Percentiles rank a stretch among this genome's conserved stretches.
phyloP scores from a whole-genome alignment of 1,284 basidiomycete genomes.

The Bjerkandera adusta region DNA sequence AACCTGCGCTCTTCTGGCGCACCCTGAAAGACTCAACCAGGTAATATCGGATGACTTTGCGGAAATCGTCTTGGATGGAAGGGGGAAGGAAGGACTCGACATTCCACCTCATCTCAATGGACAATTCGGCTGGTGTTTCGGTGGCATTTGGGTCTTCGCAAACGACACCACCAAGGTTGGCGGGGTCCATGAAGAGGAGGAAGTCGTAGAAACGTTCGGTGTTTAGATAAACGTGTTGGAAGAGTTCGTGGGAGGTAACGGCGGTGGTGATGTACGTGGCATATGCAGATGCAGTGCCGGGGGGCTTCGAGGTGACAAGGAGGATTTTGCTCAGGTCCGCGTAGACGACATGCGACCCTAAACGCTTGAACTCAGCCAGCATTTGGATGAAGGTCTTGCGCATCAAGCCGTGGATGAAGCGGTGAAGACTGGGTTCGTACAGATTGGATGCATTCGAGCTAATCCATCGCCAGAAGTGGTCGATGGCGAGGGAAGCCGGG shows the following conservation, averaged over 20 bases:
- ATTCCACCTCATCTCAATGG: constrained; percentile 94
- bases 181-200: constrained; percentile 93
- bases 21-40: constrained; percentile 85
- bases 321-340: constrained; percentile 94
- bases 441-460: constrained; percentile 82
- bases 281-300: constrained; percentile 93
- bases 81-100: constrained; percentile 89
- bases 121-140: constrained; percentile 63
- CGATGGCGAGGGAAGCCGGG: constrained; percentile 66
- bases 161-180: constrained; percentile 91
- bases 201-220: constrained; percentile 95
- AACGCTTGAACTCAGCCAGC: constrained; percentile 93
- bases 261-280: constrained; percentile 93
- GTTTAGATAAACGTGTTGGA: constrained; percentile 89
- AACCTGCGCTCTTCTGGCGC: constrained; percentile 58
- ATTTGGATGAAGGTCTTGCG: constrained; percentile 97
- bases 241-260: constrained; percentile 92
- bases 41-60: constrained; percentile 75
- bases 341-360: constrained; percentile 92
- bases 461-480: constrained; percentile 99
- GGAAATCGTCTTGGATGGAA: constrained; percentile 81
- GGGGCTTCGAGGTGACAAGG: constrained; percentile 93
- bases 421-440: constrained; percentile 93
- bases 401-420: constrained; percentile 96
- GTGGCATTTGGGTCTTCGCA: constrained; percentile 74